Evolutionary conservation across 305 asterid species (phyloP).

Genomic region (Fraxinus latifolia): DNA sequence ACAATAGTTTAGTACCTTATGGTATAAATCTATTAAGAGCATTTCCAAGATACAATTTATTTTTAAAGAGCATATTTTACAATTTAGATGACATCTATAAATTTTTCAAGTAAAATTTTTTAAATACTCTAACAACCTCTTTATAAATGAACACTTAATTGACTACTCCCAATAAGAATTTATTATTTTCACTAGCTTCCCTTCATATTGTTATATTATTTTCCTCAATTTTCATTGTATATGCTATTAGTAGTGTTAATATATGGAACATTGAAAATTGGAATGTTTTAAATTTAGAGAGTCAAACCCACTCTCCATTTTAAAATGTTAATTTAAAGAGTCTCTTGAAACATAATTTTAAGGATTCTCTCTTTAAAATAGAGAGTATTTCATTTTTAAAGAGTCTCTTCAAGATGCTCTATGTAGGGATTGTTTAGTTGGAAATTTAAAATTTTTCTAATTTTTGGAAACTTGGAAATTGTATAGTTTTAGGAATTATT

Average conservation of each 20-base stretch:
- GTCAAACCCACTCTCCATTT: not conserved
- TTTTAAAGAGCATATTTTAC: not conserved
- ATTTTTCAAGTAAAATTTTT: not conserved
- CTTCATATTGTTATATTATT: not conserved
- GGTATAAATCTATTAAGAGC: not conserved
- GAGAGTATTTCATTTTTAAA: too few species aligned
- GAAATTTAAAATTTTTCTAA: not conserved
- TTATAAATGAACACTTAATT: not conserved
- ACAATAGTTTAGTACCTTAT: not conserved
- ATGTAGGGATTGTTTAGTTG: not conserved
- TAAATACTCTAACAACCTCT: not conserved
- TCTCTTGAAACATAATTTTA: not conserved
- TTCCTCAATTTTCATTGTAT: not conserved
- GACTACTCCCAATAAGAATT: not conserved
- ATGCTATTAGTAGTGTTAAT: not conserved
- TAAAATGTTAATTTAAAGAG: too few species aligned
- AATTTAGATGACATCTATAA: not conserved
- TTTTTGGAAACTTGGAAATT: not conserved
- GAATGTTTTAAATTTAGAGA: not conserved
- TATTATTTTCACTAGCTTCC: not conserved
- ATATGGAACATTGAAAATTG: not conserved
- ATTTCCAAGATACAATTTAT: not conserved
- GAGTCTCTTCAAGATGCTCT: not conserved
- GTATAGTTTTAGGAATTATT: not conserved
- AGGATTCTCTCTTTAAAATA: not conserved